phyloP scores from a whole-genome alignment of 2,329 filamentous ascomycete genomes.

The Clarireedia monteithiana region DNA sequence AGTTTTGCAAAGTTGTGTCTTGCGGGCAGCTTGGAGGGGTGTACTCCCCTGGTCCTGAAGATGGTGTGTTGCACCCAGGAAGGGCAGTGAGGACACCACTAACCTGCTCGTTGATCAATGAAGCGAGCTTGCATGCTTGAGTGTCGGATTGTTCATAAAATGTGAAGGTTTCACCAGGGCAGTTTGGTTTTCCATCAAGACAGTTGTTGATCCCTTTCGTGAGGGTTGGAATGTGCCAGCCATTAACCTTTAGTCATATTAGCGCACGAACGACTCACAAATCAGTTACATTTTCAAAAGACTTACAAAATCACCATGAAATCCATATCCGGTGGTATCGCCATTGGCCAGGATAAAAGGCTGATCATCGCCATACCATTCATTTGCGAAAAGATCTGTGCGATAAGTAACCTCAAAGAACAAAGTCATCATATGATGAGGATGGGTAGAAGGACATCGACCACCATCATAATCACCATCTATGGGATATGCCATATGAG shows the following conservation, averaged over 20 bases:
- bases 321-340: slow-evolving; percentile 9
- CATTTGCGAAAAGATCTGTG: slow-evolving; percentile 47
- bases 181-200: not conserved
- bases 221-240: slow-evolving; percentile 6
- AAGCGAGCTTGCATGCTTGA: slow-evolving; percentile 4
- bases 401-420: slow-evolving; percentile 54
- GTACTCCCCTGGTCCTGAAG: not conserved
- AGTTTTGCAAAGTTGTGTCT: not conserved
- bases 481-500: slow-evolving; percentile 46
- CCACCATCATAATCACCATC: slow-evolving; percentile 33
- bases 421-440: slow-evolving; percentile 47
- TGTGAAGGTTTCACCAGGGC: not conserved
- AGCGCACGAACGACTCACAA: not conserved
- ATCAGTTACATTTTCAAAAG: too few relatives aligned
- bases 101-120: slow-evolving; percentile 3
- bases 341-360: slow-evolving; percentile 8
- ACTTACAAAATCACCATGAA: slow-evolving; percentile 10
- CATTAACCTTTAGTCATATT: slow-evolving; percentile 1
- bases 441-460: slow-evolving; percentile 42
- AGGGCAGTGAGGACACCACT: not conserved
- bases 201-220: slow-evolving; percentile 7
- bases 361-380: slow-evolving; percentile 51
- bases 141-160: slow-evolving; percentile 8
- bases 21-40: not conserved
- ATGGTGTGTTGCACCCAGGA: slow-evolving; percentile 5